Evolutionary conservation across 192 early-diverging fungal species (phyloP), one percentile per base, ranked within the genome.

Genomic region (Coemansia sp.): DNA sequence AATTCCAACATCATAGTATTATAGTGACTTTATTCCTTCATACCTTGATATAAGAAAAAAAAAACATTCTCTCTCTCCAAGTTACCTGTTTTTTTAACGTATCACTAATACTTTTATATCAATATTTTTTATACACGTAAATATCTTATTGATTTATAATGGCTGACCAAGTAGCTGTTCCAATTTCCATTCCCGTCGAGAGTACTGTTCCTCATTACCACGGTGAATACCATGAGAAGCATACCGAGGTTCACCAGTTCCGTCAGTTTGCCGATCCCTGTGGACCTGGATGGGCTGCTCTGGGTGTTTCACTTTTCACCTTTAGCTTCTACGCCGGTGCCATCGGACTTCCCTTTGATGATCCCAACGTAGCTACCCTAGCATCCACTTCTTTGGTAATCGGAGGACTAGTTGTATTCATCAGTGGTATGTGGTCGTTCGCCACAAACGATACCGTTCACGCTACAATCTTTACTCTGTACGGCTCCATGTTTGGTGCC

Each of bases 401-500:
- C 28, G 73, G 73, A 39, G 73, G 73, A 19, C 53, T 77, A 44
- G 73, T 77, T 4, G 67, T 77, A 17, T 70, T 77, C 44, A 47
- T 70, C 45, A 70, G 67, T 50, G 73, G 73, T 37, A 68, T 77
- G 66, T 89, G 86, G 88, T 83, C 90, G 64, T 89, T 88, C 70
- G 77, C 80, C 35, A 74, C 80, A 23, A 87, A 88, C 58, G 88
- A 92, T 59, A 88, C 86, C 3, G 88, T 92, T 67, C 85, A 88
- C 70, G 87, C 88, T 15, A 90, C 87, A 23, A 83, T 84, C 30
- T 90, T 90, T 73, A 80, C 83, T 36, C 77, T 81, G 35, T 88
- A 87, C 27, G 84, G 81, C 38, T 82, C 80, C 43, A 82, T 83
- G 65, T 89, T 83, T 79, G 62, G 82, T 22, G 67, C 87, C 8